Evolutionary conservation across 202 grass and related monocot genomes (phyloP), one percentile per base, ranked within the genome.

Genomic region (Setaria viridis): DNA sequence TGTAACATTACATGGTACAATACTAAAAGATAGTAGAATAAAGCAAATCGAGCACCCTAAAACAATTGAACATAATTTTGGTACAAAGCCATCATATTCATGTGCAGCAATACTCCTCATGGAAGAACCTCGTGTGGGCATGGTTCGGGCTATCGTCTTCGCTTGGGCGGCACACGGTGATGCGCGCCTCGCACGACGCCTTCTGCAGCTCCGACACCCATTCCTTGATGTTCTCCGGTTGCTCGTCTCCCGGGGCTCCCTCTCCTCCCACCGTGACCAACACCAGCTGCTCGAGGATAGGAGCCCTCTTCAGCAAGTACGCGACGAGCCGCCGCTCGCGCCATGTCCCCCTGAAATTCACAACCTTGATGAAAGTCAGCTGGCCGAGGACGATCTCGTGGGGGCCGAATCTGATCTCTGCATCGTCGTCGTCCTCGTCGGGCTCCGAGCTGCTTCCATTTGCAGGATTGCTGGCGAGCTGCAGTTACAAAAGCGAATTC

Each of bases 341-440:
- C 11, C 7, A 55, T 15, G 79, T 86, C 32, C 87, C 87, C 42
- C 56, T 63, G 48, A 94, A 94, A 67, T 88, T 86, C 21, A 63
- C 81, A 39, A 84, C 74, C 69, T 92, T 91, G 78, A 90, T 58
- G 84, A 87, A 43, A 39, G 74, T 94, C 20, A 94, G 81, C 56
- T 78, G 85, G 63, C 11, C 25, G 15, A 72, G 46, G 70, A 72
- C 46, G 25, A 33, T 2, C 25, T 72, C 14, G 12, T 32, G 13
- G 4, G 39, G 6, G 2, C 21, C 7, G 25, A 50, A 5, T 33
- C 0, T 2, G 13, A 51, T 50, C 6, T 50, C 25, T 33, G 1
- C 25, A 46, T 16, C 45, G 13, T 30, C 46, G 7, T 9, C 12
- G 0, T 50, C 48, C 48, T 50, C 46, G 6, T n/a, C 8, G 56